Percentiles rank a stretch among this genome's conserved stretches.
phyloP scores from a whole-genome alignment of 495 filamentous ascomycete species.

The Podospora australis region DNA sequence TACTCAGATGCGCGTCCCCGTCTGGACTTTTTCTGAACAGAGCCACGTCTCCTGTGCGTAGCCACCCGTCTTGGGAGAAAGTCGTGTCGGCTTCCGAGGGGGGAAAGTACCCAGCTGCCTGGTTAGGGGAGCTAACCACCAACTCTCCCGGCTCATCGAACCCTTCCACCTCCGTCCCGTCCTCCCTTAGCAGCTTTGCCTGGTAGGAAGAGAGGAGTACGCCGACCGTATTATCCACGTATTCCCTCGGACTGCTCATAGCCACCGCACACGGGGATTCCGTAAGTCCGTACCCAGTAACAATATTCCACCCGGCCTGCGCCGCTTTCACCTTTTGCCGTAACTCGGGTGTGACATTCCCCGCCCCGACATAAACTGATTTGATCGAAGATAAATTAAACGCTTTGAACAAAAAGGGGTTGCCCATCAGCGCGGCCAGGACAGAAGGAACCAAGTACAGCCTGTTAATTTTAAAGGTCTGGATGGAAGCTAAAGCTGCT shows the following conservation, averaged over 20 bases:
- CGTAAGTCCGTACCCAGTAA: not conserved
- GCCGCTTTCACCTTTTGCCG: too few species aligned
- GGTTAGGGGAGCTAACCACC: not conserved
- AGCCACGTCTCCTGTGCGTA: not conserved
- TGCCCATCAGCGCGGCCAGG: not conserved
- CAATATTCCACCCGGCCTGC: not conserved
- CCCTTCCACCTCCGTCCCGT: too few species aligned
- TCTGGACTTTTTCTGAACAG: too few species aligned
- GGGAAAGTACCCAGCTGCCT: not conserved
- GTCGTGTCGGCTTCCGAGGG: too few species aligned
- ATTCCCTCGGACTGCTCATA: not conserved
- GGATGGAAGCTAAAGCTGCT: not conserved
- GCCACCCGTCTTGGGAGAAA: not conserved
- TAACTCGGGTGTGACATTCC: too few species aligned
- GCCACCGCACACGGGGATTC: not conserved
- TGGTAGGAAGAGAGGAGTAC: not conserved
- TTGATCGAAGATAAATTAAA: not conserved
- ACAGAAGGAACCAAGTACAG: not conserved
- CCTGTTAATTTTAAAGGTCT: not conserved
- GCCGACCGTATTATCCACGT: not conserved
- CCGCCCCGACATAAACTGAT: not conserved
- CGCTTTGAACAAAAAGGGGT: not conserved
- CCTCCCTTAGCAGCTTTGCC: not conserved
- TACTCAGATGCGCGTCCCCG: not conserved
- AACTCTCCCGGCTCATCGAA: not conserved